Evolutionary conservation across 164 flowering plant species (phyloP), one percentile per base, ranked within the genome.

Genomic region (Tetrastigma voinierianum): DNA sequence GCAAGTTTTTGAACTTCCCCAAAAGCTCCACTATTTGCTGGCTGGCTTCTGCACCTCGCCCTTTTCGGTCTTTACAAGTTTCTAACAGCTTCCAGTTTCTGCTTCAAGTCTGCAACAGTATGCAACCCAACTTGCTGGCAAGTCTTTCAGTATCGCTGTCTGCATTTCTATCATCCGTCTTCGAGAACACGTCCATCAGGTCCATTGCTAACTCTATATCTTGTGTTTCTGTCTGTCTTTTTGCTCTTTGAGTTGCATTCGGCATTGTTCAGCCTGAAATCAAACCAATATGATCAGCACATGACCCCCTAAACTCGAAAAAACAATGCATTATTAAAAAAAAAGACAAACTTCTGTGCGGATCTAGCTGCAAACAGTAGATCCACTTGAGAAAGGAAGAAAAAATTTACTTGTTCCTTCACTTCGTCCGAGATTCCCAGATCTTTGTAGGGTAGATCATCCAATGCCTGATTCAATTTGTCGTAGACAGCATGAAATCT

Each of bases 161-260:
- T n/a, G n/a, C n/a, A n/a, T 70, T 69, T 20, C 71, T 19, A n/a
- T 62, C 81, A 47, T 69, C 68, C 45, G 10, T 64, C 40, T 61
- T 66, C 14, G 75, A 71, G 43, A 74, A 56, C 0, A 72, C 71
- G 46, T 67, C 73, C 76, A 78, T 71, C 71, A 78, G 32, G 49
- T 78, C 76, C 76, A 74, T 75, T 12, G 75, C 77, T 15, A 78
- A 57, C 52, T 75, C 78, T 53, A 71, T 72, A 60, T 78, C 81
- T 15, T 72, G 78, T 18, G 74, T 75, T 45, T 78, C 81, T 8
- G 70, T 52, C 9, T 71, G 51, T 44, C 74, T 59, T 57, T 67
- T 62, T 44, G 81, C 78, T 51, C 81, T 72, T 66, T 75, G 9
- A 78, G 68, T 62, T 78, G 81, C 70, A 64, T 63, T 0, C 63